These are phyloP conservation scores for Taxillus chinensis DNA, from an alignment of 164 flowering plant species.

Conservation along the genomic window DNA sequence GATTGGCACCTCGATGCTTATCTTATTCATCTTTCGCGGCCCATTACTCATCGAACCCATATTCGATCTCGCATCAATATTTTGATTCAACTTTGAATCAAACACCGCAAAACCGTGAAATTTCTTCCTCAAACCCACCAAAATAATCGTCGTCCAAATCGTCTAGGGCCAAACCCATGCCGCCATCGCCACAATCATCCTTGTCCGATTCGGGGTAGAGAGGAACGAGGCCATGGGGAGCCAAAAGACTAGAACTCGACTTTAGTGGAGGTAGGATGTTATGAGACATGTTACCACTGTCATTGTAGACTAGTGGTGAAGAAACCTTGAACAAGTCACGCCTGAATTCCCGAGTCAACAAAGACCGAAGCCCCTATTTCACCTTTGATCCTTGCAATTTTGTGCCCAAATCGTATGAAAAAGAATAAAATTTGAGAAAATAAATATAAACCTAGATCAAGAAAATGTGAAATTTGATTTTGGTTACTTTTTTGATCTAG, in stretches of 20 bases:
- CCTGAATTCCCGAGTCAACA: too few species aligned
- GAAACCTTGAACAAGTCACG: slow-evolving; percentile 21
- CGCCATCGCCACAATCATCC: slow-evolving; percentile 32
- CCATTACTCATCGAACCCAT: too few species aligned
- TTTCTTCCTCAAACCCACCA: slow-evolving; percentile 31
- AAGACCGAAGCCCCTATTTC: slow-evolving; percentile 12
- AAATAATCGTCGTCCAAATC: slow-evolving; percentile 24
- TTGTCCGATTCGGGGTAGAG: slow-evolving; percentile 14
- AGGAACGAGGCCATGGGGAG: slow-evolving; percentile 22
- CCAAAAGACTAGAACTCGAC: slow-evolving; percentile 43
- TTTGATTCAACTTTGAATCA: slow-evolving; percentile 4
- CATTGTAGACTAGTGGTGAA: slow-evolving; percentile 29
- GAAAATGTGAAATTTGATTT: too few species aligned
- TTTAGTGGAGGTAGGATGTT: slow-evolving; percentile 55
- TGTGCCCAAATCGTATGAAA: too few species aligned
- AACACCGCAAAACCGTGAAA: slow-evolving; percentile 14
- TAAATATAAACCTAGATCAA: too few species aligned
- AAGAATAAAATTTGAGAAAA: too few species aligned
- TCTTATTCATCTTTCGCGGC: too few species aligned
- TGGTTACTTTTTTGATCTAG: too few species aligned
- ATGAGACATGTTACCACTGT: slow-evolving; percentile 20
- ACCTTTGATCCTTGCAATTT: too few species aligned
- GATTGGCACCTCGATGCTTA: too few species aligned
- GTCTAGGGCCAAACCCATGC: slow-evolving; percentile 50
- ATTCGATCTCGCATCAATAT: not conserved